Evolutionary conservation across 2,329 filamentous ascomycete species (phyloP).

Genomic region (Phoma sp.): DNA sequence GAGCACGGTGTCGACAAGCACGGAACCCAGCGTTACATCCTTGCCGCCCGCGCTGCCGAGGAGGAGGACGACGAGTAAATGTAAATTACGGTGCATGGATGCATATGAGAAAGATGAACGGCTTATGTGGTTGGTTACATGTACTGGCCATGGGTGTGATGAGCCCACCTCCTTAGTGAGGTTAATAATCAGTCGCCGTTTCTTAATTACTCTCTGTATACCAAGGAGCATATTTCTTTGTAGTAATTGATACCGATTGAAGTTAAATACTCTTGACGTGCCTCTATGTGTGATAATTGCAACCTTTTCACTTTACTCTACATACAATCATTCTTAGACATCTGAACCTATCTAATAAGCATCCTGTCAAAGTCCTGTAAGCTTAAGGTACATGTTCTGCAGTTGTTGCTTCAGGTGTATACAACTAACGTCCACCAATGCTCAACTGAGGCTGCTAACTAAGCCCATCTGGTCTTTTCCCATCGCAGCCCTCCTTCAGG

Average conservation of each 20-base stretch:
- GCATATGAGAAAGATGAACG: constrained; percentile 28
- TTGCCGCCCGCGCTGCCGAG: constrained; percentile 56
- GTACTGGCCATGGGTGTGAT: constrained; percentile 30
- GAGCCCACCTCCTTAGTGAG: constrained; percentile 33
- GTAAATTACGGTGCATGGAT: constrained; percentile 22
- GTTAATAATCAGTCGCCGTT: constrained; percentile 39
- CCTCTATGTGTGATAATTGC: not conserved
- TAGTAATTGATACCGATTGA: constrained; percentile 32
- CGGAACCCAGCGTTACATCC: constrained; percentile 54
- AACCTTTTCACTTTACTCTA: not conserved
- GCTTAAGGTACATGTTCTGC: too few species aligned
- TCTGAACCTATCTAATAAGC: too few species aligned
- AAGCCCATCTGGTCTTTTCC: not conserved
- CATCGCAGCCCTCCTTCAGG: not conserved
- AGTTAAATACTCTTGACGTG: constrained; percentile 1
- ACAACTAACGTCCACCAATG: too few species aligned
- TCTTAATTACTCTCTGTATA: constrained; percentile 41
- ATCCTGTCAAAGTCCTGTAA: too few species aligned
- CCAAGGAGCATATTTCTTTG: constrained; percentile 41
- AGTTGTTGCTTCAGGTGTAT: too few species aligned
- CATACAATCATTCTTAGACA: too few species aligned
- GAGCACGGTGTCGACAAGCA: constrained; percentile 64
- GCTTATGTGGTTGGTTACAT: constrained; percentile 39
- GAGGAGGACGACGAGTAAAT: constrained; percentile 57
- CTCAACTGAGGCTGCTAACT: not conserved